phyloP scores from a whole-genome alignment of 176 grass and related monocot genomes.

The Eragrostis curvula region DNA sequence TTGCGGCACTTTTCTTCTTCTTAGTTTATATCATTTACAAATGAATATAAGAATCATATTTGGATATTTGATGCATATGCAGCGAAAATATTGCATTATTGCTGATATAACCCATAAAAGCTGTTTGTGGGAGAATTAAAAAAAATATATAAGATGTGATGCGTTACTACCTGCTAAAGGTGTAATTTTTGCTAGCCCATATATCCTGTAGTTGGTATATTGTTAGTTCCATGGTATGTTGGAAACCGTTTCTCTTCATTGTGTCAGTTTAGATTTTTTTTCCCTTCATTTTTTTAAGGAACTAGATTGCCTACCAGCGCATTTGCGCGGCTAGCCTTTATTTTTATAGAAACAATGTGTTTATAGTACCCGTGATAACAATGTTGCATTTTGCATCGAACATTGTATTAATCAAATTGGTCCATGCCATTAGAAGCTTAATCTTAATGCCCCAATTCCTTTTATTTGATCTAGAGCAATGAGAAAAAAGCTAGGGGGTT shows the following conservation, averaged over 20 bases:
- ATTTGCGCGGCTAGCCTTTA: no score
- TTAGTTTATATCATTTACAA: not conserved
- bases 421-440: no score
- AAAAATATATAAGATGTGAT: not conserved
- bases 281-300: no score
- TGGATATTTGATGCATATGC: not conserved
- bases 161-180: conserved; percentile 16
- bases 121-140: not conserved
- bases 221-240: not conserved
- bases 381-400: no score
- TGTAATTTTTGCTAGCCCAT: not conserved
- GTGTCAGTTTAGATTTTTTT: conserved; percentile 11
- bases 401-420: no score
- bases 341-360: no score
- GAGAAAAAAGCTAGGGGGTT: no score
- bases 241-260: conserved; percentile 3
- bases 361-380: no score
- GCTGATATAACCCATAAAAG: not conserved
- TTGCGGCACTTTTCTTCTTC: conserved; percentile 14
- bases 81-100: not conserved
- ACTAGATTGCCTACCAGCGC: no score
- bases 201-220: conserved; percentile 1
- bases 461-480: no score
- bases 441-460: no score
- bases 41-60: not conserved